Evolutionary conservation across 179 eudicot species (phyloP), one percentile per base, ranked within the genome.

Genomic region (Kewa caespitosa): DNA sequence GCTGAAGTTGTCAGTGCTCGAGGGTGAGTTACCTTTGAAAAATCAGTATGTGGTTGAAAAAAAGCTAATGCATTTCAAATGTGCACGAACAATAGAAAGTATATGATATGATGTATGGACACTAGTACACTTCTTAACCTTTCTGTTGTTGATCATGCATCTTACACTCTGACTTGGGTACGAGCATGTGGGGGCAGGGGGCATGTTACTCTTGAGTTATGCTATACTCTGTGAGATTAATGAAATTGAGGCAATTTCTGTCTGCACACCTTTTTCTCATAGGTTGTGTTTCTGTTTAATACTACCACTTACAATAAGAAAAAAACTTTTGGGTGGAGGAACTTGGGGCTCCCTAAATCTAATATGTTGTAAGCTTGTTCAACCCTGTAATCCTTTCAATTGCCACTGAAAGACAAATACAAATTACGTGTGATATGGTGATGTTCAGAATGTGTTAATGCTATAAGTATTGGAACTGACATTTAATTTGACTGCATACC

Each of bases 1-100:
- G 89, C 91, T 77, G 97, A 93, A 85, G 99, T 95, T 79, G 99
- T 95, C 76, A 95, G 99, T 86, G 99, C 97, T 79, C 89, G 95
- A 85, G 99, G 99, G 99, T 95, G 77, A 82, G 91, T 77, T 72
- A 70, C 66, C 31, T 33, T n/a, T 78, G 36, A 12, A 59, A 32
- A 18, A 30, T 66, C 1, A 57, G 22, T 31, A 23, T 17, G n/a
- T 59, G 31, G 32, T 27, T 57, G 25, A 33, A 46, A 61, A 57
- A 23, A 27, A 31, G 43, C 36, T 70, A 22, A 6, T 61, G 43
- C 74, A 39, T 59, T 33, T 30, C 38, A 31, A 76, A 38, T 50
- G 23, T 30, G 73, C 55, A 32, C 37, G 28, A 74, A 31, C 1
- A 64, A 31, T 34, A 23, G 55, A 11, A 43, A 42, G 34, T 11